These are phyloP conservation scores for Epichloe scottii DNA, from an alignment of 2,329 filamentous ascomycete species.

Conservation along the genomic window DNA sequence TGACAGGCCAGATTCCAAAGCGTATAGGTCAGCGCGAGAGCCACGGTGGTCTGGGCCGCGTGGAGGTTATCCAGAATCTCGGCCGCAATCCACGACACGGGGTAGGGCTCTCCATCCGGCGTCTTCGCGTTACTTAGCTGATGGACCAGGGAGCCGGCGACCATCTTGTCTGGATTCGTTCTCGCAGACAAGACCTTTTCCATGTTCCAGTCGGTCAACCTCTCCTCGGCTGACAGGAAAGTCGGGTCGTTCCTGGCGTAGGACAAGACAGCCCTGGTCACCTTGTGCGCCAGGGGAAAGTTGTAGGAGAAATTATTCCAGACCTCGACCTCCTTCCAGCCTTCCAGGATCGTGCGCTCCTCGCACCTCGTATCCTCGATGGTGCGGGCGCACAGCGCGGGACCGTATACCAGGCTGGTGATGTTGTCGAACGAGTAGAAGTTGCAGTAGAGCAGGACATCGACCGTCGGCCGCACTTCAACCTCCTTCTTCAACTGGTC, in stretches of 20 bases:
- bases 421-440: conserved; percentile 6
- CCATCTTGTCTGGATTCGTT: conserved; percentile 1
- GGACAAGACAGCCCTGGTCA: neutral
- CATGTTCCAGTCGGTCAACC: conserved; percentile 4
- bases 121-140: conserved; percentile 3
- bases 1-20: conserved; percentile 5
- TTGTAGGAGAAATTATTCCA: conserved; percentile 4
- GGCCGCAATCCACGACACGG: conserved; percentile 1
- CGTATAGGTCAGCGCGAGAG: conserved; percentile 2
- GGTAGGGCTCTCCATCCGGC: neutral
- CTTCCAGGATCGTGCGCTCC: conserved; percentile 1
- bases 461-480: neutral
- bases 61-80: conserved; percentile 5
- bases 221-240: conserved; percentile 4
- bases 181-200: neutral
- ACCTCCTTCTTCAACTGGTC: neutral
- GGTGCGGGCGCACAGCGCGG: conserved; percentile 1
- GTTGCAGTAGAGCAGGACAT: conserved; percentile 2
- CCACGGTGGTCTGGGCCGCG: conserved; percentile 3
- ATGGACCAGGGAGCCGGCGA: neutral
- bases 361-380: conserved; percentile 1
- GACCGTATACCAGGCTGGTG: conserved; percentile 1
- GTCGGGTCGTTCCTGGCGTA: neutral
- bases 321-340: conserved; percentile 2
- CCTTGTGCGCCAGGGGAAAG: neutral